Base-by-base conservation (phyloP, 345 rosid species). In the Moricandia moricandioides region DNA sequence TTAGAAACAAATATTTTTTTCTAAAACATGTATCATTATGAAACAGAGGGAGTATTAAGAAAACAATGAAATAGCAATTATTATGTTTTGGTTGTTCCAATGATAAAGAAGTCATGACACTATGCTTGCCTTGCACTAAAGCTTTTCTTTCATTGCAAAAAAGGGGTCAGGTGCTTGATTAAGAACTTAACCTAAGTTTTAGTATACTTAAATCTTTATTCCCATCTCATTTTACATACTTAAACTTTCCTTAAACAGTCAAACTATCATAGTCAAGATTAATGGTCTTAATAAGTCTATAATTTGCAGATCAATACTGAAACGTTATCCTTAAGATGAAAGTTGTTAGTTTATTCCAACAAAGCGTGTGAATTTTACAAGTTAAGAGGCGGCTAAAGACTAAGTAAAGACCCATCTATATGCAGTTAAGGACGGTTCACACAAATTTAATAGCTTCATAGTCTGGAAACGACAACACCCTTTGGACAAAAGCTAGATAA, bases 41-140 rank as follows among this genome's bases (percentile, higher is more conserved):
- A n/a, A n/a, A n/a, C n/a, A n/a, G n/a, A n/a, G n/a, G n/a, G n/a
- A n/a, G n/a, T n/a, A 51, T 40, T 49, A 75, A 69, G 43, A 35
- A 61, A 69, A 69, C 58, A 69, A 45, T 0, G 27, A 55, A 30
- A 34, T 37, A 37, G 59, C 58, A 62, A 62, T 76, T 8, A 77
- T 77, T 26, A 70, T 64, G 67, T 57, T 71, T 65, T 71, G 67
- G 67, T 33, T 65, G 80, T 68, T 71, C 80, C 76, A 71, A 77
- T n/a, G 67, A 12, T 34, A 49, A 71, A 47, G 43, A 66, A 64
- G 17, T 39, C 21, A 34, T 47, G 13, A 56, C 59, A 65, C 62
- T 59, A 77, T 65, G 76, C 80, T 71, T 77, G 71, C 27, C 76
- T 71, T 78, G 77, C 77, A 78, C 81, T 78, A 71, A 65, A 78